Evolutionary conservation across 306 rosid genomes (phyloP), one percentile per base, ranked within the genome.

Genomic region (Argentina anserina): DNA sequence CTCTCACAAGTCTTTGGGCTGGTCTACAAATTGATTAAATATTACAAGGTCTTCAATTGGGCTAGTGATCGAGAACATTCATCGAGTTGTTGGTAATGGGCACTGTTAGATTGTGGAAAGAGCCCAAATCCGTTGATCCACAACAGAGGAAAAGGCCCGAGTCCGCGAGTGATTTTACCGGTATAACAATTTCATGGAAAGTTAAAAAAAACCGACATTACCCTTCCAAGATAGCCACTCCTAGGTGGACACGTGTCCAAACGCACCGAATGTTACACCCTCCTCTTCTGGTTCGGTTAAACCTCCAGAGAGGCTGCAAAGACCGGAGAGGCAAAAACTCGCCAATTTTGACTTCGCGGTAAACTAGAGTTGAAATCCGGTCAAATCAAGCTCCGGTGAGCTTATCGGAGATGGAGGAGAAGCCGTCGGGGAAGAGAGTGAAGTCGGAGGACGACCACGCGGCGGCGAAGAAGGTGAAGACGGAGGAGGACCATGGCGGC

Each of bases 401-500:
- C 33, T 56, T 34, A 25, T 33, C 25, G 26, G 4, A 56, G 9
- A 60, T 60, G 65, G 65, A 60, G 23, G 65, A 60, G 65, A 60
- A 60, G 65, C 40, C 65, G 23, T 59, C 41, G 37, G 67, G 43
- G 67, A 62, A 3, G 67, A 34, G 40, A 37, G 42, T 17, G 6
- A 62, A 62, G 67, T 29, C 65, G 65, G 65, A 60, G 13, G 65
- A 60, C 1, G 65, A 60, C 10, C 67, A 15, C 8, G 41, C 5
- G 43, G 67, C 9, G 43, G 67, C 67, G 15, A 34, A 62, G 67
- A 62, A 67, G 53, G n/a, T 39, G 17, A 73, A 70, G 33, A 87
- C 83, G 88, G 96, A 90, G 9, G 93, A 89, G n/a, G 96, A 87
- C 53, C 77, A 81, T 28, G 81, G 83, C 56, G 73, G 71, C 26